Percentiles rank a stretch among this genome's conserved stretches.
These are phyloP conservation scores for Cicer chorassanicum DNA, from an alignment of 306 rosid species.

Conservation along the genomic window DNA sequence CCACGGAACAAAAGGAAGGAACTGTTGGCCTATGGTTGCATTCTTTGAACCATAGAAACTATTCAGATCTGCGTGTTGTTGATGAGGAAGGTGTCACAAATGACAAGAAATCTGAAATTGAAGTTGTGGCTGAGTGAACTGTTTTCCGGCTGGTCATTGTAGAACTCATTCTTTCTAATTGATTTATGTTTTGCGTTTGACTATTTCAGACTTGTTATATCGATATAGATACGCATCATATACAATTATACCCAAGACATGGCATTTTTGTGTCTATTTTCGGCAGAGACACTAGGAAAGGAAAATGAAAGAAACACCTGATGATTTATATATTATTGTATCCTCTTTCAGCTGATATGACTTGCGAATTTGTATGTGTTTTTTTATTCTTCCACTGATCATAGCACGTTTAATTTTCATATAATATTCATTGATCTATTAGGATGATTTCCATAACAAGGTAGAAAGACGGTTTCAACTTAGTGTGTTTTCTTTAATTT, in stretches of 20 bases:
- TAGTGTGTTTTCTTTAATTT: neutral
- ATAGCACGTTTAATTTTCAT: neutral
- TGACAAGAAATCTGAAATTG: constrained; percentile 37
- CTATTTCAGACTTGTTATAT: constrained; percentile 12
- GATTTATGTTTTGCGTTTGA: constrained; percentile 33
- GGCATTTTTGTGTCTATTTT: constrained; percentile 12
- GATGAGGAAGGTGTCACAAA: constrained; percentile 38
- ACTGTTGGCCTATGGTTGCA: constrained; percentile 86
- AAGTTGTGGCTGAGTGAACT: constrained; percentile 44
- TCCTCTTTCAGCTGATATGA: neutral
- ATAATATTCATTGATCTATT: neutral
- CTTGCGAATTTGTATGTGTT: neutral
- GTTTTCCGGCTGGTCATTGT: constrained; percentile 30
- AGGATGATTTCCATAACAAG: neutral
- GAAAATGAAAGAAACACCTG: constrained; percentile 14
- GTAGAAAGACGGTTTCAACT: neutral
- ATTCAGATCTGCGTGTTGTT: constrained; percentile 65
- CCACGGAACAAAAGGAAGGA: constrained; percentile 87
- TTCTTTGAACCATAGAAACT: constrained; percentile 89
- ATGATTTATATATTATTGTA: neutral
- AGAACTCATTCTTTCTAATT: constrained; percentile 35
- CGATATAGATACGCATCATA: neutral
- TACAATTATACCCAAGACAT: neutral
- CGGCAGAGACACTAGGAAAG: constrained; percentile 1
- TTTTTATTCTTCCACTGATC: neutral